Conservation (phyloP, 805 yeast species). For the Candida qinlingensis region DNA sequence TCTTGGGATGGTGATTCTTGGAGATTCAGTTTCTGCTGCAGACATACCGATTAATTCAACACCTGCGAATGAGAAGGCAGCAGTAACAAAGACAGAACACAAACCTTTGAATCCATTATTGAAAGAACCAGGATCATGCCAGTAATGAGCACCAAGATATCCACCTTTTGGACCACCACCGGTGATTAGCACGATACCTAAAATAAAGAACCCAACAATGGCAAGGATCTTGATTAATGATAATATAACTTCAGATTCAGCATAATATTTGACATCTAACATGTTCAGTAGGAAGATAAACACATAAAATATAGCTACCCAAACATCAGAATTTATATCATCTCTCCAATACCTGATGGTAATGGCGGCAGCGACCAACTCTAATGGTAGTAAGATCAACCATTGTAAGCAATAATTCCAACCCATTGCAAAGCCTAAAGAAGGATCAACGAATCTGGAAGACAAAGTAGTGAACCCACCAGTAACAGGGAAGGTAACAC, state of each 20-base stretch:
- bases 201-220: slow-evolving; percentile 54
- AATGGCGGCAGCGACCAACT: slow-evolving; percentile 47
- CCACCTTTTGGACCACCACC: slow-evolving; percentile 55
- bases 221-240: slow-evolving; percentile 66
- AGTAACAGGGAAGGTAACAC: slow-evolving; percentile 47
- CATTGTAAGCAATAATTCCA: slow-evolving; percentile 52
- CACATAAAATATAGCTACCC: slow-evolving; percentile 45
- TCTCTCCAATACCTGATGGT: slow-evolving; percentile 48
- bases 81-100: slow-evolving; percentile 46
- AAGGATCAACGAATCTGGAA: slow-evolving; percentile 48
- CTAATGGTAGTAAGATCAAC: slow-evolving; percentile 45
- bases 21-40: slow-evolving; percentile 50
- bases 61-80: slow-evolving; percentile 58
- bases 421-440: slow-evolving; percentile 59
- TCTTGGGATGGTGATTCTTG: slow-evolving; percentile 52
- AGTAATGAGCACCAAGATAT: slow-evolving; percentile 38
- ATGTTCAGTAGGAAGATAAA: slow-evolving; percentile 42
- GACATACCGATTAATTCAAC: slow-evolving; percentile 55
- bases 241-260: slow-evolving; percentile 50
- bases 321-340: slow-evolving; percentile 39
- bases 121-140: slow-evolving; percentile 53
- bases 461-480: slow-evolving; percentile 49
- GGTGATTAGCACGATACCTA: slow-evolving; percentile 50
- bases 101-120: slow-evolving; percentile 62
- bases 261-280: slow-evolving; percentile 50